Evolutionary conservation across 106 monocot genomes (phyloP).

Genomic region (Dioscorea dumetorum): DNA sequence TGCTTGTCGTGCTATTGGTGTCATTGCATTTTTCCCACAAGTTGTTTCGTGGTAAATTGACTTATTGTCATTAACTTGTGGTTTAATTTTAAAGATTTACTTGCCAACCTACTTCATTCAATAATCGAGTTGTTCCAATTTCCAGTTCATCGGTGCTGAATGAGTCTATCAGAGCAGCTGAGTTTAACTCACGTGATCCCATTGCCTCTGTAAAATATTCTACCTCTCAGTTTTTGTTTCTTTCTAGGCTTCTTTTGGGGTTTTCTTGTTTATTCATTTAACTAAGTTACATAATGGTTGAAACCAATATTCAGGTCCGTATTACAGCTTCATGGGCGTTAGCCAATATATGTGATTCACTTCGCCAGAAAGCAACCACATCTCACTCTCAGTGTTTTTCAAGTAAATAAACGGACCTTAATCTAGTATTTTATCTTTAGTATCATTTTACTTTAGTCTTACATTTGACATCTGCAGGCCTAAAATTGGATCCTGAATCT

Average conservation of each 20-base stretch:
- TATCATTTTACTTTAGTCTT: background rate
- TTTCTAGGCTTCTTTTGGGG: background rate
- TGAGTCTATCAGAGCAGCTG: slow-evolving; percentile 62
- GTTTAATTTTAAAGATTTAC: background rate
- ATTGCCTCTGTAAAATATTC: slow-evolving; percentile 45
- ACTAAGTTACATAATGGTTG: background rate
- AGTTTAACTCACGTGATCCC: slow-evolving; percentile 58
- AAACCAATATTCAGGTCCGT: slow-evolving; percentile 44
- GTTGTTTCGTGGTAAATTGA: slow-evolving; percentile 51
- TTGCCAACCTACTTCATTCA: too few species aligned
- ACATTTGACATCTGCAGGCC: slow-evolving; percentile 35
- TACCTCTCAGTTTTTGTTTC: background rate
- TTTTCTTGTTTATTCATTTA: background rate
- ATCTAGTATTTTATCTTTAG: too few species aligned
- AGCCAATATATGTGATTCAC: slow-evolving; percentile 97
- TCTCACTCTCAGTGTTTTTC: slow-evolving; percentile 13
- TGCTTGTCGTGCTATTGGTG: slow-evolving; percentile 93
- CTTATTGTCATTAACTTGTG: background rate
- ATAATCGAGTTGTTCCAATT: slow-evolving; percentile 3
- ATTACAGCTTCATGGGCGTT: slow-evolving; percentile 93
- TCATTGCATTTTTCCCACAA: slow-evolving; percentile 60
- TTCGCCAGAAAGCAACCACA: slow-evolving; percentile 55
- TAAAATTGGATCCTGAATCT: slow-evolving; percentile 11
- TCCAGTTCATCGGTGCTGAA: slow-evolving; percentile 48
- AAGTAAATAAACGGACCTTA: slow-evolving; percentile 14